These are phyloP conservation scores for Xylaria nigripes DNA, from an alignment of 495 filamentous ascomycete species.

Conservation along the genomic window DNA sequence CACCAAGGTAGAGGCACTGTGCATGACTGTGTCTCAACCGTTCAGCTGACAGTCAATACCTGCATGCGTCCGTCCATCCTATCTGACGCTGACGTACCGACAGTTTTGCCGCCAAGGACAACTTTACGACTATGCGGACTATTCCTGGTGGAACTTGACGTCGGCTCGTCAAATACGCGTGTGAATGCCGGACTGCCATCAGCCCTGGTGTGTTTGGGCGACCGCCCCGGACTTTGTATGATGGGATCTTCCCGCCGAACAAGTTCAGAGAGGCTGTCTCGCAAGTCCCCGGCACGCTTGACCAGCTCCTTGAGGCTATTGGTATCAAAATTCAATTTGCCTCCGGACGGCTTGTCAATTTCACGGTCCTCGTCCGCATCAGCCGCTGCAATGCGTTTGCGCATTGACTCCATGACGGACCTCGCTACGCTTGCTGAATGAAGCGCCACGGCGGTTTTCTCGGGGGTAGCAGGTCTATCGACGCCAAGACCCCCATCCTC, in stretches of 20 bases:
- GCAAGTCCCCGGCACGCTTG: constrained; percentile 69
- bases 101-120: constrained; percentile 39
- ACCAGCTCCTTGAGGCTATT: constrained; percentile 82
- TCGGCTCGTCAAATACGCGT: constrained; percentile 53
- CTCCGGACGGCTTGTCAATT: constrained; percentile 42
- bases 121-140: constrained; percentile 44
- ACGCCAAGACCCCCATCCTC: constrained; percentile 23
- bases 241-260: constrained; percentile 73
- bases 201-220: constrained; percentile 34
- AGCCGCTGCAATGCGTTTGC: constrained; percentile 49
- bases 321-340: constrained; percentile 87
- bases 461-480: constrained; percentile 33
- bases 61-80: constrained; percentile 52
- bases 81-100: constrained; percentile 41
- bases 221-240: constrained; percentile 51
- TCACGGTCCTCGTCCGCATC: constrained; percentile 28
- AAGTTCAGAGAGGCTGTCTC: constrained; percentile 62
- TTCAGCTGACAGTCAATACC: constrained; percentile 58
- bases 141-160: constrained; percentile 38
- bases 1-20: neutral
- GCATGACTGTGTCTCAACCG: neutral
- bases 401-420: constrained; percentile 77
- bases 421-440: constrained; percentile 51
- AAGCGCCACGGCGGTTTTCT: constrained; percentile 23
- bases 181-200: constrained; percentile 55